These are phyloP conservation scores for Cnidoscolus chayamansa DNA, from an alignment of 441 rosid species.

Conservation along the genomic window DNA sequence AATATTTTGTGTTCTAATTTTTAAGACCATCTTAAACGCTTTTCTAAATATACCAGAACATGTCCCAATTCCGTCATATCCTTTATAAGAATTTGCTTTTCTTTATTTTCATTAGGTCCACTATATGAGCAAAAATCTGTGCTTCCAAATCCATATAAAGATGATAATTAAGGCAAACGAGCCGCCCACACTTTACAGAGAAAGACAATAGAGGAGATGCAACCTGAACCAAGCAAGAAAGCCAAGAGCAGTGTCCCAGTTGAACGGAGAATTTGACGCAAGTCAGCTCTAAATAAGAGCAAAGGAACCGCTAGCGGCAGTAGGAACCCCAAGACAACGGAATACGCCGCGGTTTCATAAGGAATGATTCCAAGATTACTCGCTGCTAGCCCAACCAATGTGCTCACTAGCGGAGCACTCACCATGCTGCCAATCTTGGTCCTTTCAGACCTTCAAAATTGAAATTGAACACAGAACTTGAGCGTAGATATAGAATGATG, in stretches of 20 bases:
- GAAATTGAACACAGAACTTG: neutral
- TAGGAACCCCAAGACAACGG: slow-evolving; percentile 55
- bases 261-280: slow-evolving; percentile 54
- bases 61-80: neutral
- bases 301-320: slow-evolving; percentile 65
- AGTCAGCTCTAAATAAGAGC: slow-evolving; percentile 71
- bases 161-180: slow-evolving; percentile 22
- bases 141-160: neutral
- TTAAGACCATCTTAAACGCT: neutral
- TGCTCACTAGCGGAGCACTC: slow-evolving; percentile 73
- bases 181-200: slow-evolving; percentile 48
- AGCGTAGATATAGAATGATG: neutral
- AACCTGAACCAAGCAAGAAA: slow-evolving; percentile 74
- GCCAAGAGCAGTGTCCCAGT: slow-evolving; percentile 66
- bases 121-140: neutral
- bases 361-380: slow-evolving; percentile 71
- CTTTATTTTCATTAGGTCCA: neutral
- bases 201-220: slow-evolving; percentile 46
- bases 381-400: slow-evolving; percentile 69
- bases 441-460: slow-evolving; percentile 57
- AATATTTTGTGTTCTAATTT: neutral
- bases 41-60: too few relatives aligned
- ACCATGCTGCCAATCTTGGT: slow-evolving; percentile 70
- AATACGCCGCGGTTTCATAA: slow-evolving; percentile 57
- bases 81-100: neutral